A percentile compares a stretch with the other conserved stretches of the same genome.
These are phyloP conservation scores for Epithele typhae DNA, from an alignment of 768 basidiomycete species.

Conservation along the genomic window DNA sequence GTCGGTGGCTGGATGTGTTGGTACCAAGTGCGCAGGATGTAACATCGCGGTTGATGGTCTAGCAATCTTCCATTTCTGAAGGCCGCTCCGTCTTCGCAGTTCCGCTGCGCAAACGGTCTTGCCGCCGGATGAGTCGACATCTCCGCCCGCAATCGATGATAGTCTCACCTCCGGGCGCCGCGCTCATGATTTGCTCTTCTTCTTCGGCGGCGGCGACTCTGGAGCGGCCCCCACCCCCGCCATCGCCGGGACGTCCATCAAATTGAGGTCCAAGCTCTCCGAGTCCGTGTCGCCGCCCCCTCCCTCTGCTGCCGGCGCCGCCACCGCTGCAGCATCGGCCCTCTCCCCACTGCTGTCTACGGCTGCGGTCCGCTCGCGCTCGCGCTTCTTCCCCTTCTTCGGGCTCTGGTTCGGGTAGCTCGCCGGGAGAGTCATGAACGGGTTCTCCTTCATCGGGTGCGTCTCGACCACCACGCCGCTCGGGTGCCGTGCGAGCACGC, in stretches of 20 bases:
- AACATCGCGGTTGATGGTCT: too few species aligned
- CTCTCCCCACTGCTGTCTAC: not conserved
- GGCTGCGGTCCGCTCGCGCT: constrained; percentile 4
- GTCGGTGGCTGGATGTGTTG: not conserved
- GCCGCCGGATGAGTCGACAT: not conserved
- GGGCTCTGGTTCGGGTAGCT: constrained; percentile 4
- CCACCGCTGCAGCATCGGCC: not conserved
- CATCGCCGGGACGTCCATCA: not conserved
- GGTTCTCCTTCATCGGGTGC: constrained; percentile 6
- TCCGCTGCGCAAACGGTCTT: not conserved
- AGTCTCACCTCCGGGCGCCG: too few species aligned
- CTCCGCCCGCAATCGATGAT: not conserved
- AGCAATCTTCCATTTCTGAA: not conserved
- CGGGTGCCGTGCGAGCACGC: not conserved
- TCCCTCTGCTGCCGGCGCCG: too few species aligned
- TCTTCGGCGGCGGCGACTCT: constrained; percentile 2
- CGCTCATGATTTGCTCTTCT: constrained; percentile 4
- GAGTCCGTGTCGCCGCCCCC: not conserved
- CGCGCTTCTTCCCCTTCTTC: constrained; percentile 5
- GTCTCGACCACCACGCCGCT: not conserved
- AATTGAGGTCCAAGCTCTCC: not conserved
- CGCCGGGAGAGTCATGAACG: constrained; percentile 13
- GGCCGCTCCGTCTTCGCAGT: not conserved
- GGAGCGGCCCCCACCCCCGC: not conserved
- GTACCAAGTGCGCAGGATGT: not conserved